phyloP scores from a whole-genome alignment of 164 flowering plant species.

The Kingdonia uniflora region DNA sequence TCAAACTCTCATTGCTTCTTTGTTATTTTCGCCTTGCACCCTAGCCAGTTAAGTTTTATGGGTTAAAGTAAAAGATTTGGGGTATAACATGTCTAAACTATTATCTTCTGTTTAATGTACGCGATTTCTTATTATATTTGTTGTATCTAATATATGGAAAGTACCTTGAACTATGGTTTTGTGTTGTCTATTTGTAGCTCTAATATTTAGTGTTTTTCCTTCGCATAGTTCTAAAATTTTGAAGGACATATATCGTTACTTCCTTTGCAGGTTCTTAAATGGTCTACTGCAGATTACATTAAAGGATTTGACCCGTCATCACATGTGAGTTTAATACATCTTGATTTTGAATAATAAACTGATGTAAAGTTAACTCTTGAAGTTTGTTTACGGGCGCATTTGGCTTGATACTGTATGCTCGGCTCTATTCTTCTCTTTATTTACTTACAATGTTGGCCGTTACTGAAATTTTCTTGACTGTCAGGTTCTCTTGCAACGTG shows the following conservation, averaged over 20 bases:
- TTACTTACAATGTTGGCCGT: neutral
- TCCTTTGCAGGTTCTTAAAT: conserved; percentile 50
- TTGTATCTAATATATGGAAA: neutral
- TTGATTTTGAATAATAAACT: neutral
- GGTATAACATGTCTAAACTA: no score
- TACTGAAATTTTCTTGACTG: conserved; percentile 1
- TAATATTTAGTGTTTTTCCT: neutral
- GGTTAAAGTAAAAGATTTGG: no score
- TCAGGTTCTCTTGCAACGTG: conserved; percentile 44
- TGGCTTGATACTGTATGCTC: neutral
- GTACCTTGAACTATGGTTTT: no score
- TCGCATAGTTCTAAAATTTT: neutral
- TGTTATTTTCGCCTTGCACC: no score
- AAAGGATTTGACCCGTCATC: conserved; percentile 63
- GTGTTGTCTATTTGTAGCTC: neutral
- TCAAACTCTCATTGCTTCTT: no score
- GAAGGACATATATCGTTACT: neutral
- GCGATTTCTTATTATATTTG: neutral
- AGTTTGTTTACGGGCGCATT: neutral
- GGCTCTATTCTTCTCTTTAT: neutral
- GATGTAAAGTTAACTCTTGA: neutral
- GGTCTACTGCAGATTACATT: conserved; percentile 52
- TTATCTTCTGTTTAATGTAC: neutral
- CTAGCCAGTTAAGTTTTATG: no score
- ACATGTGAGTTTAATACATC: conserved; percentile 47